A percentile compares a stretch with the other conserved stretches of the same genome.
These are phyloP conservation scores for Dendrobium officinale DNA, from an alignment of 106 monocot genomes.

Conservation along the genomic window DNA sequence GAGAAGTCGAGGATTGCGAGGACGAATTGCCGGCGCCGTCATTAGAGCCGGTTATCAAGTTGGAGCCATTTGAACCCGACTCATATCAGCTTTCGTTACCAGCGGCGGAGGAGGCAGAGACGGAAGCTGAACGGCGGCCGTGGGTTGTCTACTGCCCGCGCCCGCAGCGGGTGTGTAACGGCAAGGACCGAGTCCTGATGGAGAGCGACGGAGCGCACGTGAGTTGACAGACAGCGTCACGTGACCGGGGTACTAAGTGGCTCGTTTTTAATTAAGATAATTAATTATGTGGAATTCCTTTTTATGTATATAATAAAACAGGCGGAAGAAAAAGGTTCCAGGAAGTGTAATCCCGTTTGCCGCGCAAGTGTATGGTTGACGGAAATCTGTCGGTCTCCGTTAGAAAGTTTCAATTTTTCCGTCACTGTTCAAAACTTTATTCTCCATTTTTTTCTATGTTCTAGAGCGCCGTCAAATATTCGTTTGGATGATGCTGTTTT, in stretches of 20 bases:
- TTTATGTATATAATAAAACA: no score
- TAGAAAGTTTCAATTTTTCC: no score
- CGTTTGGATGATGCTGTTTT: no score
- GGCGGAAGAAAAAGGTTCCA: no score
- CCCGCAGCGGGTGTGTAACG: conserved; percentile 4
- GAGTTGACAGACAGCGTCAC: neutral
- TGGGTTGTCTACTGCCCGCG: conserved; percentile 10
- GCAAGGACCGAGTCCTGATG: neutral
- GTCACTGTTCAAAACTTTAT: no score
- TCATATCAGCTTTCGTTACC: neutral
- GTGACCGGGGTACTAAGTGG: neutral
- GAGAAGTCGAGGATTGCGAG: conserved; percentile 5
- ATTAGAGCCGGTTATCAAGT: neutral
- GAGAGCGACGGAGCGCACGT: conserved; percentile 8
- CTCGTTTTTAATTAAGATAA: neutral
- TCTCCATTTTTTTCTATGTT: no score
- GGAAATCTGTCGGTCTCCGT: no score
- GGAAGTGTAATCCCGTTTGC: no score
- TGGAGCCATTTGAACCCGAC: conserved; percentile 6
- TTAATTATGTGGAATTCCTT: neutral
- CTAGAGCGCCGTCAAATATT: no score
- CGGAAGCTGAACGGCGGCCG: neutral
- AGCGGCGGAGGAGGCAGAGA: neutral
- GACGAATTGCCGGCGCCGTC: neutral
- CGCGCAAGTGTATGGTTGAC: no score